Percentiles rank a stretch among this genome's conserved stretches.
phyloP scores from a whole-genome alignment of 2,329 filamentous ascomycete genomes.

The Alternaria sp. region DNA sequence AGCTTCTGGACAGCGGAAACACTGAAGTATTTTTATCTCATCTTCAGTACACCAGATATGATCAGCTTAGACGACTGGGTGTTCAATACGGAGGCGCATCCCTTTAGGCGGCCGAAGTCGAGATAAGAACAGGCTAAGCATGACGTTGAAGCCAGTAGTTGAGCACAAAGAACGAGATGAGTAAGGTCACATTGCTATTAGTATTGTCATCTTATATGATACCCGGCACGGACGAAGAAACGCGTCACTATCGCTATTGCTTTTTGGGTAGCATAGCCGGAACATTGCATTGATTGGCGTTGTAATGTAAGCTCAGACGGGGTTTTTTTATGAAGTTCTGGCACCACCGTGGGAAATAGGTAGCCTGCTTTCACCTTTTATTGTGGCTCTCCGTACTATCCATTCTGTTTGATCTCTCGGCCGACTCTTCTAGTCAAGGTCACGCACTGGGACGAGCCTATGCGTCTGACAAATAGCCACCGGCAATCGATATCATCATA shows the following conservation, averaged over 20 bases:
- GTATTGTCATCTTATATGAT: not conserved
- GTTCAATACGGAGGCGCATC: conserved; percentile 61
- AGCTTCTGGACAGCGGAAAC: conserved; percentile 61
- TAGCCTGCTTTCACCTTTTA: not conserved
- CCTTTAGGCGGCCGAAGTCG: conserved; percentile 49
- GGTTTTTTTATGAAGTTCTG: not conserved
- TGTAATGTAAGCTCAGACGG: not conserved
- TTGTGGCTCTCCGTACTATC: not conserved
- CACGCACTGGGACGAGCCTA: not conserved
- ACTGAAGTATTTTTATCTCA: conserved; percentile 60
- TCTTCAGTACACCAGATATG: conserved; percentile 55
- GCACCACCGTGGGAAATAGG: not conserved
- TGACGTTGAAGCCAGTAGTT: not conserved
- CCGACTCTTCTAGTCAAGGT: not conserved
- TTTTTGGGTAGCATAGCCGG: not conserved
- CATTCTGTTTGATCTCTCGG: not conserved
- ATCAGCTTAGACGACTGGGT: conserved; percentile 59
- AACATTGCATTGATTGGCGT: conserved; percentile 2
- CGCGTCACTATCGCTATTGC: not conserved
- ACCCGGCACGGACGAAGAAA: not conserved
- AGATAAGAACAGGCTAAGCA: not conserved
- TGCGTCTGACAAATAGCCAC: not conserved
- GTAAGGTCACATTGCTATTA: not conserved
- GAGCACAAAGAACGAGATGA: not conserved
- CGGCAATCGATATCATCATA: not conserved